Conservation (phyloP, 1,284 basidiomycete genomes). For the Ustilago vetiveriae region DNA sequence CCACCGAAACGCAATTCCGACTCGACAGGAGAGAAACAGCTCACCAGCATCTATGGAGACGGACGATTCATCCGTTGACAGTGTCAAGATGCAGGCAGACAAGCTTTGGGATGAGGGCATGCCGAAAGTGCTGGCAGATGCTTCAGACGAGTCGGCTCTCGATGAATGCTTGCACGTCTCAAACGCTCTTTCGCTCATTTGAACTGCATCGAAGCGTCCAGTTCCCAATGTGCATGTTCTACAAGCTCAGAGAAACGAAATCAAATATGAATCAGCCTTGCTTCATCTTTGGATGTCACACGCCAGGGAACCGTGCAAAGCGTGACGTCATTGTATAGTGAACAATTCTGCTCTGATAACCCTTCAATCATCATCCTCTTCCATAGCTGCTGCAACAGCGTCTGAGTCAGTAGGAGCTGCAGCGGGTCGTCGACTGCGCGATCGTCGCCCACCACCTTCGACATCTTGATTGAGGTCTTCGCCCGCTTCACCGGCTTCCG, state of each 20-base stretch:
- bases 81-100: not conserved
- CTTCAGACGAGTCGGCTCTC: constrained; percentile 6
- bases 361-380: constrained; percentile 25
- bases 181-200: not conserved
- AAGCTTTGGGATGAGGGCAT: constrained; percentile 18
- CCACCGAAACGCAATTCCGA: not conserved
- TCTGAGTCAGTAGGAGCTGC: constrained; percentile 4
- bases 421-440: constrained; percentile 23
- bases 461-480: constrained; percentile 35
- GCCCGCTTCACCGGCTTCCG: constrained; percentile 47
- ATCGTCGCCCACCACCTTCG: constrained; percentile 19
- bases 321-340: too few species aligned
- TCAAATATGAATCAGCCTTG: too few species aligned
- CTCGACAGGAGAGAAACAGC: not conserved
- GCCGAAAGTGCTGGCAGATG: constrained; percentile 14
- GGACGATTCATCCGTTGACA: not conserved
- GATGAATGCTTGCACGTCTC: constrained; percentile 3
- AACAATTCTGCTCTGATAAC: too few species aligned
- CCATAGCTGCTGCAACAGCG: constrained; percentile 20
- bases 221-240: too few species aligned
- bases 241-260: too few species aligned
- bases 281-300: too few species aligned
- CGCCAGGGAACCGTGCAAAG: too few species aligned
- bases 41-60: not conserved
- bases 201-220: not conserved